Base-by-base conservation (phyloP, 208 protist genomes). In the Wallacemonas sp. region DNA sequence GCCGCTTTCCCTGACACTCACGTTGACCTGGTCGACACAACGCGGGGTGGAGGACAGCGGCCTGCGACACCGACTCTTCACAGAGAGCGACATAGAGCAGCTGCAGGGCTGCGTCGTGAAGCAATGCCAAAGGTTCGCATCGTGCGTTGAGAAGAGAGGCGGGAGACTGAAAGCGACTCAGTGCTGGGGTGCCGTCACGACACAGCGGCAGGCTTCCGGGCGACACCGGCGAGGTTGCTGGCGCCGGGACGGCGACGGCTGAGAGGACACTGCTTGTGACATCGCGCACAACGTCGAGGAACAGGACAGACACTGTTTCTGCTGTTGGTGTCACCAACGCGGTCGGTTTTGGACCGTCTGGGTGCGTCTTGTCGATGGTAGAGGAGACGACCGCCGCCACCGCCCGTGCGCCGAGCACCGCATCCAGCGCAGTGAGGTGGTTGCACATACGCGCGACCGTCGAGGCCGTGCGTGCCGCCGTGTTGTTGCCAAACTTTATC, bases 71-170 rank as follows among this genome's bases (percentile, higher is more conserved):
- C 17, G 50, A 57, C 32, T 33, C 50, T 60, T 91, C 84, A 62
- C 80, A 87, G 13, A 91, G 64, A 15, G 71, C 50, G 27, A 83
- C 60, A 48, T 78, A 79, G 12, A 87, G 37, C 27, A 87, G 60
- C 2, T 69, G 65, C 33, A 73, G 77, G 0, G 71, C 77, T 15
- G 73, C 70, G 34, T 83, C 45, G 52, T 91, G 84, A 63, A 85
- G 62, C 2, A 72, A 34, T 22, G 45, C 59, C 52, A 91, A 17
- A 8, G 63, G 19, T 33, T 24, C 46, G 58, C 37, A 6, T 10
- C n/a, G 5, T 6, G 29, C 29, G 29, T 29, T 73, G 42, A 46
- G 71, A 55, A 76, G 69, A 8, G 54, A 44, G n/a, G 46, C 38
- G 9, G 72, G 76, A 54, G 73, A 69, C 0, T 72, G 62, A 68